A percentile compares a stretch with the other conserved stretches of the same genome.
Evolutionary conservation across 2,329 filamentous ascomycete genomes (phyloP).

Genomic region (Chaetomium olivaceum): DNA sequence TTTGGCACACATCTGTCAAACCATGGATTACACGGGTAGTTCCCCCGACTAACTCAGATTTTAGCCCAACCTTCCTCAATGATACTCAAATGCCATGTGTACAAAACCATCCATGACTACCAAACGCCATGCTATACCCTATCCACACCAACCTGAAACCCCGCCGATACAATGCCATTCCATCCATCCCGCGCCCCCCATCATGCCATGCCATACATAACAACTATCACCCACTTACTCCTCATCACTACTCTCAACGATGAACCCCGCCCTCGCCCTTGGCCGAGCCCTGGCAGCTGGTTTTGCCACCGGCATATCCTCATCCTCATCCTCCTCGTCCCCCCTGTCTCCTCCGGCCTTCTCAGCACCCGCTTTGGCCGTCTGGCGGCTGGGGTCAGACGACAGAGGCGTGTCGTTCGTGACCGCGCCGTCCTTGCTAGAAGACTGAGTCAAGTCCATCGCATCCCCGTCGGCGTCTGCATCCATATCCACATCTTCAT

Average conservation of each 20-base stretch:
- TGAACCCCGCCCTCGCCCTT: slow-evolving; percentile 54
- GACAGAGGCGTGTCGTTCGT: slow-evolving; percentile 44
- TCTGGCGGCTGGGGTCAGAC: slow-evolving; percentile 39
- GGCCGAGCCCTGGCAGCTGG: slow-evolving; percentile 37
- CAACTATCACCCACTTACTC: slow-evolving; percentile 36
- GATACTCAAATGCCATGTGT: not conserved
- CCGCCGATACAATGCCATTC: not conserved
- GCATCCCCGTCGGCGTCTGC: slow-evolving; percentile 31
- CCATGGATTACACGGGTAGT: not conserved
- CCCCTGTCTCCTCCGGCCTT: slow-evolving; percentile 33
- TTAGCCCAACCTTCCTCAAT: not conserved
- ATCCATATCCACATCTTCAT: slow-evolving; percentile 33
- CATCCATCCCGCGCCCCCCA: not conserved
- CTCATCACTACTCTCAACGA: slow-evolving; percentile 62
- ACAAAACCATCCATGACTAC: not conserved
- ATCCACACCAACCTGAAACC: not conserved
- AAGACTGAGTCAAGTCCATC: slow-evolving; percentile 21
- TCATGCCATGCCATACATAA: not conserved
- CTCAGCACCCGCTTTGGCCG: slow-evolving; percentile 32
- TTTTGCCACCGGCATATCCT: slow-evolving; percentile 27
- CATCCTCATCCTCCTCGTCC: slow-evolving; percentile 42
- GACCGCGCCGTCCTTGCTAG: slow-evolving; percentile 29
- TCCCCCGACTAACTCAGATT: not conserved
- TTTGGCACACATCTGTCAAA: not conserved
- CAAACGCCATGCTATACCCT: slow-evolving; percentile 13